phyloP scores from a whole-genome alignment of 345 rosid species.

The Microthlaspi erraticum region DNA sequence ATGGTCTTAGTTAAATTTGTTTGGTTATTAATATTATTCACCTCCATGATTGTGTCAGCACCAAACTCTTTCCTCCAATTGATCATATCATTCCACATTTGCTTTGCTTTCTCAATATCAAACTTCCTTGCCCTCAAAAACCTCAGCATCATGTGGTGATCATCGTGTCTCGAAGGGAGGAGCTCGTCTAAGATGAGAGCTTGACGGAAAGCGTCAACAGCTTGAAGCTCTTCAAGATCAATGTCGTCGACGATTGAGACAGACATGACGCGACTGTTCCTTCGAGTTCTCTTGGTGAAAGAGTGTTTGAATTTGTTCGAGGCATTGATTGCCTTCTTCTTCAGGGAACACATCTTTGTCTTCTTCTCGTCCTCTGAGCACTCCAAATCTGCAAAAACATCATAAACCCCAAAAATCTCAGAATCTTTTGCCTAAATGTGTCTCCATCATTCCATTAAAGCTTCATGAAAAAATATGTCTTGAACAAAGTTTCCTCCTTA shows the following conservation, averaged over 20 bases:
- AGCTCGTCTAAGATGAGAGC: conserved; percentile 81
- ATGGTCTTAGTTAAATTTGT: background rate
- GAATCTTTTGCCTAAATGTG: background rate
- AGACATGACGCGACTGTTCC: conserved; percentile 74
- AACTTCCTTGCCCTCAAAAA: conserved; percentile 89
- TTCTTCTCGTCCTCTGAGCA: conserved; percentile 72
- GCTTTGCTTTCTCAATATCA: conserved; percentile 83
- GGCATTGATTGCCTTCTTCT: conserved; percentile 81
- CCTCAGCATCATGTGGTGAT: conserved; percentile 88
- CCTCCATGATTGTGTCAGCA: conserved; percentile 82
- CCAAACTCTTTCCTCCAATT: conserved; percentile 87
- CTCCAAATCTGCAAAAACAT: conserved; percentile 44
- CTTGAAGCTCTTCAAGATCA: conserved; percentile 76
- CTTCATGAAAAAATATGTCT: background rate
- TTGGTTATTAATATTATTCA: conserved; percentile 17
- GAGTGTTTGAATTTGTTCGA: conserved; percentile 81
- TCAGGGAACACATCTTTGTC: conserved; percentile 71
- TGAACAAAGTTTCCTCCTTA: conserved; percentile 14
- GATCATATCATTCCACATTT: conserved; percentile 93
- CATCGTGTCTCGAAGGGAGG: conserved; percentile 78
- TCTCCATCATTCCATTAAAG: conserved; percentile 12
- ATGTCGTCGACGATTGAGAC: conserved; percentile 63
- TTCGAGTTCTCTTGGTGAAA: conserved; percentile 63
- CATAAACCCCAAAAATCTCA: background rate
- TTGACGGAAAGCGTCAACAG: conserved; percentile 89